Conservation (phyloP, 1,284 basidiomycete species). For the Moesziomyces sp. region DNA sequence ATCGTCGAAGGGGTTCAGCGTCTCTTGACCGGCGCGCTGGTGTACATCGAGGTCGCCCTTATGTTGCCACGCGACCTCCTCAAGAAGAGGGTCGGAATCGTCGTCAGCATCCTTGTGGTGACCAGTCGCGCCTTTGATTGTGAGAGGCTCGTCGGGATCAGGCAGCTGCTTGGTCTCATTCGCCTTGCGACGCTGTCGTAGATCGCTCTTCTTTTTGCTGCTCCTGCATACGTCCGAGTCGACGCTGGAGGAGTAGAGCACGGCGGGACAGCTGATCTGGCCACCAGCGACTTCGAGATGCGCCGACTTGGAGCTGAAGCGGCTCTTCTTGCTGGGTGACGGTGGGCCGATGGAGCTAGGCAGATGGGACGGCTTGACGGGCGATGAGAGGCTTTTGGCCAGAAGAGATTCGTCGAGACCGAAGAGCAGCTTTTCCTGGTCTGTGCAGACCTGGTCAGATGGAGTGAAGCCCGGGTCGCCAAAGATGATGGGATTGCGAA, state of each 20-base stretch:
- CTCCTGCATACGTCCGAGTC: conserved; percentile 3
- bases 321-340: conserved; percentile 7
- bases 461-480: conserved; percentile 45
- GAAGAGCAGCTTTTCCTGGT: conserved; percentile 49
- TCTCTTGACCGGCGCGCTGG: not conserved
- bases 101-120: conserved; percentile 2
- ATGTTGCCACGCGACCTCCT: not conserved
- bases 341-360: not conserved
- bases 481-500: conserved; percentile 50
- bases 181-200: conserved; percentile 13
- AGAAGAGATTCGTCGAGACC: conserved; percentile 19
- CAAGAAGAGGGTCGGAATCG: not conserved
- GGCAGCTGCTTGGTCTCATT: conserved; percentile 4
- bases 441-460: conserved; percentile 30
- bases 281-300: conserved; percentile 41
- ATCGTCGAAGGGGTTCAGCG: conserved; percentile 1
- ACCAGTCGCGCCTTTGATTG: not conserved
- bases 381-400: too few species aligned
- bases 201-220: not conserved
- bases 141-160: not conserved
- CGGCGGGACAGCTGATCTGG: conserved; percentile 35
- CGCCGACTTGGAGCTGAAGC: conserved; percentile 10
- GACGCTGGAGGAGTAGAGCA: conserved; percentile 19
- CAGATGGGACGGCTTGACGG: not conserved
- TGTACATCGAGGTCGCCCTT: not conserved